Conservation (phyloP, 805 yeast genomes). For the Candida tammaniensis region DNA sequence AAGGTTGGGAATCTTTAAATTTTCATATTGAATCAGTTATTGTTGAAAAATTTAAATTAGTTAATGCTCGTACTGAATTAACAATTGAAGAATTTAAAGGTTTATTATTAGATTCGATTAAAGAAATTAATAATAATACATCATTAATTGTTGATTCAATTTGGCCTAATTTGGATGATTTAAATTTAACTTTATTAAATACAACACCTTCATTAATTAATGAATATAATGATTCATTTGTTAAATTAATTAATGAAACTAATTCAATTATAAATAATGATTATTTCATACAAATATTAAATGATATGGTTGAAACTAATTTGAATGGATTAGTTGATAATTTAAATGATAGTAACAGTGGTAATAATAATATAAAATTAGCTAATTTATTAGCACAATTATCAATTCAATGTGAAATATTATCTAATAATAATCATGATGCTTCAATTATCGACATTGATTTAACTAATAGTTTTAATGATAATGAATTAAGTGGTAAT, state of each 20-base stretch:
- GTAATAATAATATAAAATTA: constrained; percentile 26
- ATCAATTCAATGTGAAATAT: constrained; percentile 59
- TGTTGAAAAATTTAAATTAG: constrained; percentile 52
- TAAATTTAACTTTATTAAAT: constrained; percentile 47
- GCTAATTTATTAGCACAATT: constrained; percentile 71
- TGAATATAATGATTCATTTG: constrained; percentile 34
- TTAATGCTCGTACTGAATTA: constrained; percentile 73
- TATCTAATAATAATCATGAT: constrained; percentile 30
- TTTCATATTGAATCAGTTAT: constrained; percentile 56
- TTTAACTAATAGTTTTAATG: neutral
- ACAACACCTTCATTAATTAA: constrained; percentile 42
- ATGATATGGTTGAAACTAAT: constrained; percentile 30
- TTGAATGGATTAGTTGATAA: constrained; percentile 34
- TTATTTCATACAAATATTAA: constrained; percentile 27
- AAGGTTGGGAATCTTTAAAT: constrained; percentile 70
- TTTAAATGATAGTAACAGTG: constrained; percentile 24
- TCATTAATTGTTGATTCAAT: constrained; percentile 20
- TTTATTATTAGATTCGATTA: constrained; percentile 19
- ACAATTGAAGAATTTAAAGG: constrained; percentile 57
- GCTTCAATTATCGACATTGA: constrained; percentile 1
- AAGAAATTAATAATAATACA: constrained; percentile 18
- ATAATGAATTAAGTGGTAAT: constrained; percentile 30
- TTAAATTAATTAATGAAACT: constrained; percentile 46
- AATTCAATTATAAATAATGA: constrained; percentile 37
- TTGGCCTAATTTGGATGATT: constrained; percentile 39